Conservation (phyloP, 2,329 filamentous ascomycete genomes). For the Sclerotinia nivalis region DNA sequence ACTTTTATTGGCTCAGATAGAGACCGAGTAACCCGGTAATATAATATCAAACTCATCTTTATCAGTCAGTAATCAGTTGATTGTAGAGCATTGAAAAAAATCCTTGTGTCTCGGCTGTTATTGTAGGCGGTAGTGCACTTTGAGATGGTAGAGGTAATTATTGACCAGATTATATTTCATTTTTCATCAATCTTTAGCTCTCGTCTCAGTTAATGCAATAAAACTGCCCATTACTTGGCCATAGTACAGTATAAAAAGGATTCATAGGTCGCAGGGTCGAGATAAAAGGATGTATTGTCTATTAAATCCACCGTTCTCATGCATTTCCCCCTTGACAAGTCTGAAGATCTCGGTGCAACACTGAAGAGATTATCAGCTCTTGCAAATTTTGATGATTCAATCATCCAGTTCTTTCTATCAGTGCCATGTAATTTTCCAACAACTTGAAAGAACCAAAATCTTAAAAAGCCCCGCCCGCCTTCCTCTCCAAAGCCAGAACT, state of each 20-base stretch:
- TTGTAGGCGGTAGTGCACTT: not conserved
- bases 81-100: not conserved
- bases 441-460: not conserved
- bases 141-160: too few relatives aligned
- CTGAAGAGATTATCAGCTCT: not conserved
- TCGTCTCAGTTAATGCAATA: not conserved
- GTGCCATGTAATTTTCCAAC: not conserved
- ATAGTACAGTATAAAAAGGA: not conserved
- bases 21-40: not conserved
- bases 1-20: not conserved
- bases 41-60: too few relatives aligned
- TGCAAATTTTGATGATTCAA: not conserved
- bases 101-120: too few relatives aligned
- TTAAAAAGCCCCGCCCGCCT: too few relatives aligned
- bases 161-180: not conserved
- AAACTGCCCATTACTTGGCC: not conserved
- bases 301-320: not conserved
- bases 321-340: not conserved
- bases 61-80: not conserved
- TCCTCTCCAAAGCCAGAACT: not conserved
- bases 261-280: too few relatives aligned
- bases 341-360: too few relatives aligned
- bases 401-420: fast-evolving
- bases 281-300: not conserved
- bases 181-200: fast-evolving